Conservation (phyloP, 768 basidiomycete genomes). For the Lepiota subincarnata region DNA sequence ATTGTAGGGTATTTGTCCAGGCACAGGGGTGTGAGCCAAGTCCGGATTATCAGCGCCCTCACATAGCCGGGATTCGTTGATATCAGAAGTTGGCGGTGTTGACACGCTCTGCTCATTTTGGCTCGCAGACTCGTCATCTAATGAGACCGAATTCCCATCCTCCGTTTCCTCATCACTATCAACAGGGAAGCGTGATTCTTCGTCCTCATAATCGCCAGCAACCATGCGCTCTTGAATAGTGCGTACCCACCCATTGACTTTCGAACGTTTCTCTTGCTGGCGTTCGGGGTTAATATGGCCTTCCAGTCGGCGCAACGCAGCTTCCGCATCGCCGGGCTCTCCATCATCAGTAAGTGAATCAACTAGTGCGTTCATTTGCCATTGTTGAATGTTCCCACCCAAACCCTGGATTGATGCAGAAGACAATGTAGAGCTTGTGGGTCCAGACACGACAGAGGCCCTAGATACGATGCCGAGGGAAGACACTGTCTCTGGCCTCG, state of each 20-base stretch:
- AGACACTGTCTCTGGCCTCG: conserved; percentile 64
- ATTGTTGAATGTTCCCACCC: conserved; percentile 59
- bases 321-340: conserved; percentile 77
- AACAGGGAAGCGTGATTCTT: conserved; percentile 52
- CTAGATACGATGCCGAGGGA: conserved; percentile 73
- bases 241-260: conserved; percentile 81
- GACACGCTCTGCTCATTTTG: conserved; percentile 13
- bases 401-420: conserved; percentile 35
- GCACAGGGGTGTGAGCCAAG: conserved; percentile 28
- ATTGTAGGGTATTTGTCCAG: conserved; percentile 26
- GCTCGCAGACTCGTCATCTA: conserved; percentile 17
- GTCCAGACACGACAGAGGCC: conserved; percentile 52
- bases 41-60: conserved; percentile 9
- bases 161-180: conserved; percentile 41
- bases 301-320: conserved; percentile 75
- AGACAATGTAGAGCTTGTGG: conserved; percentile 37
- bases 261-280: conserved; percentile 65
- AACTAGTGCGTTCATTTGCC: conserved; percentile 79
- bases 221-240: conserved; percentile 64
- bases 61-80: conserved; percentile 10
- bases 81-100: conserved; percentile 12
- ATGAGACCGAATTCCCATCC: conserved; percentile 18
- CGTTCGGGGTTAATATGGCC: conserved; percentile 77
- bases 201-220: conserved; percentile 59
- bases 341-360: conserved; percentile 73